phyloP scores from a whole-genome alignment of 495 filamentous ascomycete genomes.

The Penicillium paxilli region DNA sequence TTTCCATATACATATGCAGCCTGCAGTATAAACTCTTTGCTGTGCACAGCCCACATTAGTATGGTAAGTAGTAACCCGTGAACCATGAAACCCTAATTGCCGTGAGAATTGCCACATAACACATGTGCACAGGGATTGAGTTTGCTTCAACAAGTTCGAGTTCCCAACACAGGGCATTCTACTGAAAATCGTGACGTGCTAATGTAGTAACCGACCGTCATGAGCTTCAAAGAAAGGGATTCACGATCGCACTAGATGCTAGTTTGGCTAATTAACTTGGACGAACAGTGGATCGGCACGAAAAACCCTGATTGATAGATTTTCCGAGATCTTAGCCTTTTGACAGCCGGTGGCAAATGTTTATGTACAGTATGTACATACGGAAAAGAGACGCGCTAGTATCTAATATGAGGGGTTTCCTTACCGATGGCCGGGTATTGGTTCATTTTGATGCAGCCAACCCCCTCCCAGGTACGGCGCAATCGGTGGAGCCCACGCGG shows the following conservation, averaged over 20 bases:
- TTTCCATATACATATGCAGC: neutral
- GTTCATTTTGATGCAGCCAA: neutral
- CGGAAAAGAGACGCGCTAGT: neutral
- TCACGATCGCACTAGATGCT: neutral
- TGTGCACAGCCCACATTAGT: neutral
- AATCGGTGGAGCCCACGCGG: constrained; percentile 1
- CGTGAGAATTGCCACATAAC: neutral
- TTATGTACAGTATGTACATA: neutral
- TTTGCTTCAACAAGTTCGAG: neutral
- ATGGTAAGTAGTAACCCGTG: neutral
- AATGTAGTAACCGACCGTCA: neutral
- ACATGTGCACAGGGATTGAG: neutral
- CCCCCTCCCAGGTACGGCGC: neutral
- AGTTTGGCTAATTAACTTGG: neutral
- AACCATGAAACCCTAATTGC: neutral
- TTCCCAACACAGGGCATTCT: no score
- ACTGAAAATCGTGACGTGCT: neutral
- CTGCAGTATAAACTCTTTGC: neutral
- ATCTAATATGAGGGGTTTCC: neutral
- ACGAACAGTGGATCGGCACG: neutral
- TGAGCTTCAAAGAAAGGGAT: neutral
- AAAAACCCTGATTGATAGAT: neutral
- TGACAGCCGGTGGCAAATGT: neutral
- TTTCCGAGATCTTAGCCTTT: neutral
- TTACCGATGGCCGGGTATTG: neutral